Conservation (phyloP, 2,329 filamentous ascomycete genomes). For the Eutypa lata region DNA sequence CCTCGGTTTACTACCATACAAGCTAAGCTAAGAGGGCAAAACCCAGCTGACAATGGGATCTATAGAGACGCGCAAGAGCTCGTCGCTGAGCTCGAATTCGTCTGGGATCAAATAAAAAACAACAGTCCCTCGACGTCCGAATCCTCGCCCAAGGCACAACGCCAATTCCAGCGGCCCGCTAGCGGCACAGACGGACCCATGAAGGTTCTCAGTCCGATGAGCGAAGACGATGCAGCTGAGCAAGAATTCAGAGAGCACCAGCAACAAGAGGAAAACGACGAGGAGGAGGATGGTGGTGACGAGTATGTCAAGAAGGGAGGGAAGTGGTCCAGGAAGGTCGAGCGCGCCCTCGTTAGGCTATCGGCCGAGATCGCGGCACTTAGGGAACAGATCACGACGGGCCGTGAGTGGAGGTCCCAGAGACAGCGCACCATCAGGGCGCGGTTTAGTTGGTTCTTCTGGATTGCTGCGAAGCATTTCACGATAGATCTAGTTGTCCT, state of each 20-base stretch:
- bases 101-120: slow-evolving; percentile 96
- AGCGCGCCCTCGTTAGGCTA: slow-evolving; percentile 81
- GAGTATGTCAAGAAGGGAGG: slow-evolving; percentile 41
- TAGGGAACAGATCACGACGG: slow-evolving; percentile 81
- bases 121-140: slow-evolving; percentile 66
- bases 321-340: slow-evolving; percentile 78
- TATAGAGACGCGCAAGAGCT: slow-evolving; percentile 76
- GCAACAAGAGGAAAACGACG: slow-evolving; percentile 40
- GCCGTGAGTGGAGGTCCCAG: slow-evolving; percentile 67
- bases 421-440: slow-evolving; percentile 62
- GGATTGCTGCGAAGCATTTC: slow-evolving; percentile 69
- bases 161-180: slow-evolving; percentile 42
- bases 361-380: slow-evolving; percentile 90
- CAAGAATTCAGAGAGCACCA: slow-evolving; percentile 49
- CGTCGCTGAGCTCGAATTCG: slow-evolving; percentile 93
- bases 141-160: slow-evolving; percentile 51
- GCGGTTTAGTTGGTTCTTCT: slow-evolving; percentile 70
- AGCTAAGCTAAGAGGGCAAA: neutral
- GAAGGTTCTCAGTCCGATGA: slow-evolving; percentile 79
- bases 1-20: too few species aligned
- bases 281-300: slow-evolving; percentile 34
- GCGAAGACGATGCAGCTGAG: slow-evolving; percentile 72
- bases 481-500: slow-evolving; percentile 68
- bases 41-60: slow-evolving; percentile 6
- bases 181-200: slow-evolving; percentile 55